Percentiles rank a stretch among this genome's conserved stretches.
Evolutionary conservation across 257 asterid genomes (phyloP).

Genomic region (Nicotiana paniculata): DNA sequence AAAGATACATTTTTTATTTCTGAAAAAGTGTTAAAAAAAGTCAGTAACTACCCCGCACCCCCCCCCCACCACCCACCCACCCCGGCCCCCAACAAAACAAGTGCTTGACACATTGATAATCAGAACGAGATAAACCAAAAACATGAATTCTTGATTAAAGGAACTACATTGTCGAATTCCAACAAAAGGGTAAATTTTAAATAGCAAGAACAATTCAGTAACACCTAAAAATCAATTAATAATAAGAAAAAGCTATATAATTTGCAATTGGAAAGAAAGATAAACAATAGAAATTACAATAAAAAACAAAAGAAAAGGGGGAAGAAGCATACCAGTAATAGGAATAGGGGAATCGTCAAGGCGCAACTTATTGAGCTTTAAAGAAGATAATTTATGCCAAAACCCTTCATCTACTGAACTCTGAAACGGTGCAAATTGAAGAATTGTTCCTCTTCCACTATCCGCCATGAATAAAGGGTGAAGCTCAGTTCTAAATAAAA

Average conservation of each 20-base stretch:
- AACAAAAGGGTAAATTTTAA: neutral
- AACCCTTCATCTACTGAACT: constrained; percentile 88
- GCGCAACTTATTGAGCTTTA: constrained; percentile 91
- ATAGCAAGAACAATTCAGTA: neutral
- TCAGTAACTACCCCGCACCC: neutral
- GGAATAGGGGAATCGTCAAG: constrained; percentile 89
- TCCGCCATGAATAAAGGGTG: neutral
- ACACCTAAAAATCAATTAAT: neutral
- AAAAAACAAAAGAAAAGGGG: neutral
- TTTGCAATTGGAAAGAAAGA: neutral
- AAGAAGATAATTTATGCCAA: constrained; percentile 82
- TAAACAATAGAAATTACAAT: neutral
- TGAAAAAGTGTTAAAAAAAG: neutral
- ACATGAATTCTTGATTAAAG: neutral
- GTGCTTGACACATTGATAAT: neutral
- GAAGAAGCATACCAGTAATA: constrained; percentile 50
- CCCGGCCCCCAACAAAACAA: neutral
- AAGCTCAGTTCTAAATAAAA: neutral
- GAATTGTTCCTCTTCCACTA: constrained; percentile 9
- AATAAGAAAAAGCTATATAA: neutral
- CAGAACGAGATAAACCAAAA: neutral
- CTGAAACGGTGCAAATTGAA: constrained; percentile 67
- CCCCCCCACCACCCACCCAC: too few species aligned
- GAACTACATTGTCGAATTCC: neutral
- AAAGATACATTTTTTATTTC: neutral